Conservation (phyloP, 2,329 filamentous ascomycete genomes). For the Sporothrix inflata region DNA sequence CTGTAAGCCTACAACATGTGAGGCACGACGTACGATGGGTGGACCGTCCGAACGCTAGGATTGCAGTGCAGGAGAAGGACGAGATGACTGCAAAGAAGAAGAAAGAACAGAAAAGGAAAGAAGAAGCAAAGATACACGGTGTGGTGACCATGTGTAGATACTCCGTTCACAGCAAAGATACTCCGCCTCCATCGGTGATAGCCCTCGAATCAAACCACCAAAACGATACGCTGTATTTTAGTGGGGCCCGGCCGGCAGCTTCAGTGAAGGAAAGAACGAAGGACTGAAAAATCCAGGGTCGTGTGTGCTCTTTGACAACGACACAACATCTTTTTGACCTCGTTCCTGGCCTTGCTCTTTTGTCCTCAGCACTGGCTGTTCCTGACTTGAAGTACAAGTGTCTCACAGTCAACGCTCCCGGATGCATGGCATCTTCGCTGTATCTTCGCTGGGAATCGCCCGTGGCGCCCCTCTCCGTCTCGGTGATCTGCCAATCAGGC, state of each 20-base stretch:
- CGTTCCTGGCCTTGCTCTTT: too few species aligned
- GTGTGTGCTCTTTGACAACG: not conserved
- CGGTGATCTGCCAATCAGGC: not conserved
- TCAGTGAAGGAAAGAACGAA: not conserved
- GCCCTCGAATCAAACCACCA: not conserved
- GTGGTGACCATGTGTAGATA: conserved; percentile 15
- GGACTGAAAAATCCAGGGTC: not conserved
- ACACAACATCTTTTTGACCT: too few species aligned
- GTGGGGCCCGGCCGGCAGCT: conserved; percentile 1
- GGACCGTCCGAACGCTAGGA: not conserved
- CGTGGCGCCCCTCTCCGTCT: not conserved
- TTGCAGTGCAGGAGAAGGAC: too few species aligned
- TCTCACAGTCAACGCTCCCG: too few species aligned
- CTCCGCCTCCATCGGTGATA: conserved; percentile 17
- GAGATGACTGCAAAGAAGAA: not conserved
- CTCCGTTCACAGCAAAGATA: conserved; percentile 18
- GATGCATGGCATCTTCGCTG: not conserved
- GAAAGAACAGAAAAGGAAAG: not conserved
- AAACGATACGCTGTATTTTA: not conserved
- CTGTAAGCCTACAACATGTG: not conserved
- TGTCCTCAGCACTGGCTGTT: not conserved
- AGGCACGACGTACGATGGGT: not conserved
- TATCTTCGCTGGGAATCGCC: conserved; percentile 15
- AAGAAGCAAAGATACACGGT: not conserved
- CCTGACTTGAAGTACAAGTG: not conserved